Evolutionary conservation across 2,329 filamentous ascomycete species (phyloP).

Genomic region (Hypoxylon sp.): DNA sequence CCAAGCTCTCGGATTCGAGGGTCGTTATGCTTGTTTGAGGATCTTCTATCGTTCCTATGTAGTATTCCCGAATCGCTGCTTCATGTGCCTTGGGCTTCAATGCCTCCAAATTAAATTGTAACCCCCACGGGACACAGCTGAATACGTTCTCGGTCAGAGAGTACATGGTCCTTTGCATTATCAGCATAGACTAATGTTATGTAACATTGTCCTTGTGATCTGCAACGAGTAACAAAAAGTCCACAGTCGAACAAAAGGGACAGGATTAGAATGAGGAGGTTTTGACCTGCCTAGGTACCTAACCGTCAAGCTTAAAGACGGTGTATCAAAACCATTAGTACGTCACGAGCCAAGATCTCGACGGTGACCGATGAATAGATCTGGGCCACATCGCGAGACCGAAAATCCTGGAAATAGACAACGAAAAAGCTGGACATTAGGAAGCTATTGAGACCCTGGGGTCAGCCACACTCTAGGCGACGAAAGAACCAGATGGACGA

Average conservation of each 20-base stretch:
- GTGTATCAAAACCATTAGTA: neutral
- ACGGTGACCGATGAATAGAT: conserved; percentile 1
- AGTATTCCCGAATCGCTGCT: neutral
- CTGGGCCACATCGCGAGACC: neutral
- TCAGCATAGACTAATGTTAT: conserved; percentile 7
- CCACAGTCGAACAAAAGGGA: neutral
- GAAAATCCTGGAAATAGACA: neutral
- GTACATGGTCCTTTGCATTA: neutral
- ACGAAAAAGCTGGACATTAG: neutral
- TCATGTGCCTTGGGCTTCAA: neutral
- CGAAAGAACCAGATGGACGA: conserved; percentile 7
- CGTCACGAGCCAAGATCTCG: neutral
- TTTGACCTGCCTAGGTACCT: neutral
- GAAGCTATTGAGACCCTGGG: neutral
- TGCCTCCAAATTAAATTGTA: conserved; percentile 17
- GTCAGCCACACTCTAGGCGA: neutral
- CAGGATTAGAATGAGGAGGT: neutral
- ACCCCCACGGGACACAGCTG: neutral
- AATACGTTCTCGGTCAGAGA: neutral
- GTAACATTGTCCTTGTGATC: neutral
- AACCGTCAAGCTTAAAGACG: neutral
- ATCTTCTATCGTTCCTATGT: neutral
- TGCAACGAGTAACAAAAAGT: conserved; percentile 1
- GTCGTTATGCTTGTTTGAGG: neutral
- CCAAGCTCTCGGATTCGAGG: conserved; percentile 8